A percentile compares a stretch with the other conserved stretches of the same genome.
phyloP scores from a whole-genome alignment of 805 yeast genomes.

The Yamadazyma ubonensis region DNA sequence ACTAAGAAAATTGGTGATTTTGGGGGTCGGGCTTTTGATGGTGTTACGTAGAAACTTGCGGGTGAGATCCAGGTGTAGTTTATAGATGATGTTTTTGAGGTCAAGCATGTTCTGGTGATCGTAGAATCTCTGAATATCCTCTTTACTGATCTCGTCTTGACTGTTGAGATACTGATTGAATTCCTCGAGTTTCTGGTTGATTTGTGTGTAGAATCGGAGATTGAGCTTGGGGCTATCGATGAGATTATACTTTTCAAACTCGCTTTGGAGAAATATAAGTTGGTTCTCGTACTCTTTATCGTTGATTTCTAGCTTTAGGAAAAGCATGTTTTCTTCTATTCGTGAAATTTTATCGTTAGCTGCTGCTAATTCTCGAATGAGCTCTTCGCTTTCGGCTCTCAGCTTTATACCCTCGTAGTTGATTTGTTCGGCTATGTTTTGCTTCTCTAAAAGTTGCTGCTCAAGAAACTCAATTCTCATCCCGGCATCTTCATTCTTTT shows the following conservation, averaged over 20 bases:
- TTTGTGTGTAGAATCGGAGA: constrained; percentile 10
- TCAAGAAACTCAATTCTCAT: background rate
- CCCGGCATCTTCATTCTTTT: background rate
- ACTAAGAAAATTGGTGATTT: constrained; percentile 12
- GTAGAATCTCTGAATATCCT: constrained; percentile 10
- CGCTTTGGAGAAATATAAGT: constrained; percentile 7
- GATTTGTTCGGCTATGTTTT: constrained; percentile 1
- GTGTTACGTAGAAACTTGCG: constrained; percentile 11
- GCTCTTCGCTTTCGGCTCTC: background rate
- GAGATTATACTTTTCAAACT: constrained; percentile 4
- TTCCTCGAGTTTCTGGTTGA: constrained; percentile 10
- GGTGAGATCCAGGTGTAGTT: constrained; percentile 10
- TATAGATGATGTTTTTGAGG: constrained; percentile 12
- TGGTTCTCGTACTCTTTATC: constrained; percentile 9
- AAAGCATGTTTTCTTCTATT: background rate
- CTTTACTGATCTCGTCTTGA: constrained; percentile 3
- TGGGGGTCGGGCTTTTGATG: background rate
- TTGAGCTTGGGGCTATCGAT: constrained; percentile 9
- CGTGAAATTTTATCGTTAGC: background rate
- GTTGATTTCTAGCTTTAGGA: constrained; percentile 12
- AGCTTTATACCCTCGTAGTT: constrained; percentile 3
- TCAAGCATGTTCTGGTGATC: constrained; percentile 12
- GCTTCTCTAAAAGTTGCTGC: no score
- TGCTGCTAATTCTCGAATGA: background rate
- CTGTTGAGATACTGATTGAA: constrained; percentile 12